Conservation (phyloP, 2,329 filamentous ascomycete species). For the Claviceps paspali region DNA sequence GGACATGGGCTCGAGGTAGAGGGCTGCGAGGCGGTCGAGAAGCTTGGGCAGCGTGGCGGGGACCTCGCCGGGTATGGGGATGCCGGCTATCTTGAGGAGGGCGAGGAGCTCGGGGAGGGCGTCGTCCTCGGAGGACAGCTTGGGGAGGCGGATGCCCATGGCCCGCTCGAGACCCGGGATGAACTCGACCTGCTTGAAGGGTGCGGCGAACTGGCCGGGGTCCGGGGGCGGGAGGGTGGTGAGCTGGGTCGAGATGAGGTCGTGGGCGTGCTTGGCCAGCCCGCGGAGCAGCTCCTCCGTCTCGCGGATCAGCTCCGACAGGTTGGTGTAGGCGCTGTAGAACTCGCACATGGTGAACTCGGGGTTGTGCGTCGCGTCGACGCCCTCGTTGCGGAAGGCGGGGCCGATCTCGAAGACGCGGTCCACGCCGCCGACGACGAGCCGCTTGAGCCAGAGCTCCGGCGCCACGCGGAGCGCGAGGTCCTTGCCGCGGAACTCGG, state of each 20-base stretch:
- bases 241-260: conserved; percentile 29
- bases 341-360: conserved; percentile 98
- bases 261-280: conserved; percentile 36
- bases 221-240: conserved; percentile 32
- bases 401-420: conserved; percentile 87
- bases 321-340: conserved; percentile 71
- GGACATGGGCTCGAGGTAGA: conserved; percentile 67
- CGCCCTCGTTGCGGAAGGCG: conserved; percentile 82
- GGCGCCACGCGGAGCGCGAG: conserved; percentile 79
- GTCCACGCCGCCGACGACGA: conserved; percentile 79
- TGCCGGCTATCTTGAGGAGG: conserved; percentile 39
- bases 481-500: conserved; percentile 56
- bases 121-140: conserved; percentile 34
- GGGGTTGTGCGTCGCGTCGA: conserved; percentile 86
- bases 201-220: conserved; percentile 30
- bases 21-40: conserved; percentile 64
- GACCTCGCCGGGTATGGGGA: conserved; percentile 51
- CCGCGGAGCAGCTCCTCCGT: conserved; percentile 58
- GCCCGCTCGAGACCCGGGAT: conserved; percentile 60
- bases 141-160: conserved; percentile 50
- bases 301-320: conserved; percentile 56
- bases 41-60: conserved; percentile 46
- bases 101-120: conserved; percentile 44
- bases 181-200: conserved; percentile 62
- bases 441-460: conserved; percentile 85